These are phyloP conservation scores for Colletotrichum sp. DNA, from an alignment of 2,329 filamentous ascomycete genomes.

Conservation along the genomic window DNA sequence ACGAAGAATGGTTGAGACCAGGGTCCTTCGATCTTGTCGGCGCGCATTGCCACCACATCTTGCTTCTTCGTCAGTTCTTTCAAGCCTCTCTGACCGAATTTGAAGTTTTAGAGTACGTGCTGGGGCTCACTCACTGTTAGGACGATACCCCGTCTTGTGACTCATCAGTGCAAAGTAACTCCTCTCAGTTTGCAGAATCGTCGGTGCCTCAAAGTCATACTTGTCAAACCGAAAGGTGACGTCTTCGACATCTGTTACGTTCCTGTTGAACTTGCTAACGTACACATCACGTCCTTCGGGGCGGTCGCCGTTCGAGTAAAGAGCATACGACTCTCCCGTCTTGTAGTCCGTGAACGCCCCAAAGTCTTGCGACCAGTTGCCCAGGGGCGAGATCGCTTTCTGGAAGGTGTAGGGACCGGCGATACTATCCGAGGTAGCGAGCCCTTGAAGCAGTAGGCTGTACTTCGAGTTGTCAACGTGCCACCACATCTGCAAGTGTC, in stretches of 20 bases:
- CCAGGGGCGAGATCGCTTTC: slow-evolving; percentile 57
- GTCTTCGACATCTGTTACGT: slow-evolving; percentile 54
- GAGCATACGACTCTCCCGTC: slow-evolving; percentile 57
- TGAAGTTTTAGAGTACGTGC: not conserved
- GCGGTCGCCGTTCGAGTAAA: slow-evolving; percentile 65
- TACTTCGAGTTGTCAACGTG: slow-evolving; percentile 65
- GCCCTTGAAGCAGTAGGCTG: slow-evolving; percentile 59
- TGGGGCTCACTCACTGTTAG: slow-evolving; percentile 46
- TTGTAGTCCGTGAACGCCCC: slow-evolving; percentile 66
- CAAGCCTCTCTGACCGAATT: not conserved
- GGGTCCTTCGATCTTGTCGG: slow-evolving; percentile 51
- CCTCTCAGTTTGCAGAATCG: slow-evolving; percentile 63
- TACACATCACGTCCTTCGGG: slow-evolving; percentile 62
- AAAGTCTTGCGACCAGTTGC: slow-evolving; percentile 69
- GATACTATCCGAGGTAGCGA: slow-evolving; percentile 57
- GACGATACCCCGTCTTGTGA: slow-evolving; percentile 67
- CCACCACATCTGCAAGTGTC: slow-evolving; percentile 56
- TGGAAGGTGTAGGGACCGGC: slow-evolving; percentile 60
- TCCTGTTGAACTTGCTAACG: slow-evolving; percentile 56
- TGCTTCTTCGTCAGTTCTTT: not conserved
- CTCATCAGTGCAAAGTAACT: slow-evolving; percentile 67
- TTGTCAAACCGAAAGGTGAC: slow-evolving; percentile 62
- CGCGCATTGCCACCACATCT: slow-evolving; percentile 59
- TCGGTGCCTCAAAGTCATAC: slow-evolving; percentile 64
- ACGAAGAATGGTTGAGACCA: slow-evolving; percentile 59